Conservation (phyloP, 2,329 filamentous ascomycete species). For the Botrytis galanthina region DNA sequence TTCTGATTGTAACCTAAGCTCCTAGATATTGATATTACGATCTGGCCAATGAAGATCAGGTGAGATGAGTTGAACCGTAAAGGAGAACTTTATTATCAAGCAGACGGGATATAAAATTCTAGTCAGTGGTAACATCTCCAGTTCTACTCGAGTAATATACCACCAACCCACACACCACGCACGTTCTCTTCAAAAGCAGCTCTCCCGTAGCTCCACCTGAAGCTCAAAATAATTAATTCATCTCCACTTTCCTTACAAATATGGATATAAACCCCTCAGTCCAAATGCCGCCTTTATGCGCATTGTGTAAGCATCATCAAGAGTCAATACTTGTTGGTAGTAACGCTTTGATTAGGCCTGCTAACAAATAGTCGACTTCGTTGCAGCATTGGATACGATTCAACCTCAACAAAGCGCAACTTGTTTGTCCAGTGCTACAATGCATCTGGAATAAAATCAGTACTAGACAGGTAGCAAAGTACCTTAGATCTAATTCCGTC, state of each 20-base stretch:
- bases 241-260: slow-evolving; percentile 6
- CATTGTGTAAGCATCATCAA: neutral
- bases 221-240: neutral
- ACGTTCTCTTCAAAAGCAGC: neutral
- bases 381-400: neutral
- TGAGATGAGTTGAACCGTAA: neutral
- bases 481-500: neutral
- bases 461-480: neutral
- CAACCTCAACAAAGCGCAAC: neutral
- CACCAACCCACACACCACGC: neutral
- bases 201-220: neutral
- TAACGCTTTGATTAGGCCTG: neutral
- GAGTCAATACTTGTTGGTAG: neutral
- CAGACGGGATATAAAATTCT: neutral
- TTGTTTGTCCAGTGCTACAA: neutral
- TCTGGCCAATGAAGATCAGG: neutral
- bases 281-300: neutral
- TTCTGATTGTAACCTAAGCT: neutral
- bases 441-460: neutral
- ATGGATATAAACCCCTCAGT: neutral
- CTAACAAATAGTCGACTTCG: neutral
- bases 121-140: neutral
- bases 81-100: neutral
- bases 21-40: neutral
- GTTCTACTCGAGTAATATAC: neutral